Evolutionary conservation across 257 asterid species (phyloP), one percentile per base, ranked within the genome.

Genomic region (Mitragyna speciosa): DNA sequence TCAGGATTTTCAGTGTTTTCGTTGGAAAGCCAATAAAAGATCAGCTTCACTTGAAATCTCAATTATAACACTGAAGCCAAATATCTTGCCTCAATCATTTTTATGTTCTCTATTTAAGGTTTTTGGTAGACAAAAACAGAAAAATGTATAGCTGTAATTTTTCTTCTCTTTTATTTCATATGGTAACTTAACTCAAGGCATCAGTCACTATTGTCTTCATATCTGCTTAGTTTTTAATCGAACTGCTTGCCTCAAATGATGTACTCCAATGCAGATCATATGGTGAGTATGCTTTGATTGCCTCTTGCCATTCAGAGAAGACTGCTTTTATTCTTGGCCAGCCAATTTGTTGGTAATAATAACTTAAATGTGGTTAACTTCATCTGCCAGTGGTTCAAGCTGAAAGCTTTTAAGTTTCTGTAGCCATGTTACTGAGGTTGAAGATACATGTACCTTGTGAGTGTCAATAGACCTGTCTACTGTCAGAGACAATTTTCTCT

Each of bases 381-480:
- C 12, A 7, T 56, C 61, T 70, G 43, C 70, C 26, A n/a, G 67
- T 33, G 5, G n/a, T 16, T 19, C 61, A 54, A 54, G 61, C 61
- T 17, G 19, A 16, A 49, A 39, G 36, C 22, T 61, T 33, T 69
- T 24, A 22, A 78, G 48, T 72, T 80, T 24, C 30, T 31, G 61
- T 14, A 43, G 77, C 70, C 83, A 86, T 85, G 88, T 80, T 73
- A 61, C 76, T 74, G 69, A 75, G 51, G 19, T 72, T 68, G 30
- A 73, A 48, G 77, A 73, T 82, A 67, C 81, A 85, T 88, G 88
- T 77, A 79, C 82, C 78, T 67, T 70, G 30, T 61, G 64, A 77
- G 71, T 78, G 73, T 70, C 81, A 76, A 54, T 88, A 87, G 85
- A 79, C 84, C 82, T 77, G 77, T 81, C 76, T 52, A 70, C 84